These are phyloP conservation scores for Cerioporus squamosus DNA, from an alignment of 1,284 basidiomycete genomes.

Conservation along the genomic window DNA sequence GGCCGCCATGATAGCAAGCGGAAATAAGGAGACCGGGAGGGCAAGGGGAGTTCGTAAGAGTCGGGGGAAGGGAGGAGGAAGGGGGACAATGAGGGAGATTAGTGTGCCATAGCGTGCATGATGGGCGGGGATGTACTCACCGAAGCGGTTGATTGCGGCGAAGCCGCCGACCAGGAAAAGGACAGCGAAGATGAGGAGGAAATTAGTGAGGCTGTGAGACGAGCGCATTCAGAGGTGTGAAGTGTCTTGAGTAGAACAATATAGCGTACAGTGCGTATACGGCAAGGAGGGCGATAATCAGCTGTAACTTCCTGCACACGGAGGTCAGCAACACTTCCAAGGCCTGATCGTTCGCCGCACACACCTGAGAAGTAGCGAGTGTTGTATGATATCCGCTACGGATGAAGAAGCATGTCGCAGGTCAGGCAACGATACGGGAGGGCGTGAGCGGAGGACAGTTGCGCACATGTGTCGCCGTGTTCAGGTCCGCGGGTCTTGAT, in stretches of 20 bases:
- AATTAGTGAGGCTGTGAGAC: conserved; percentile 68
- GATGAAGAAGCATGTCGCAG: neutral
- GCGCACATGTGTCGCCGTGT: conserved; percentile 70
- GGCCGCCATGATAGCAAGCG: neutral
- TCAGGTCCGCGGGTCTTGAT: conserved; percentile 78
- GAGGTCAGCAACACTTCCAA: neutral
- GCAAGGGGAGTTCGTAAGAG: neutral
- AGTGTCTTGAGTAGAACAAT: too few species aligned
- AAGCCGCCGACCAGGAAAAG: conserved; percentile 94
- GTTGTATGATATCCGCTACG: conserved; percentile 91
- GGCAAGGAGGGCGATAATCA: conserved; percentile 81
- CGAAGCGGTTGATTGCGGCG: conserved; percentile 87
- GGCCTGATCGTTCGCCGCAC: neutral
- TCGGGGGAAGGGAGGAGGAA: neutral
- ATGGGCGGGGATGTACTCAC: conserved; percentile 50
- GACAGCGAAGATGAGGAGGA: conserved; percentile 81
- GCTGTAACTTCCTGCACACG: conserved; percentile 78
- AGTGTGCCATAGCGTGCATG: neutral
- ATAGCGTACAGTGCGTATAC: conserved; percentile 86
- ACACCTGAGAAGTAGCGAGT: conserved; percentile 88
- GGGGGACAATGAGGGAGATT: neutral
- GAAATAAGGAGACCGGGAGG: conserved; percentile 54
- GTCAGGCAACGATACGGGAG: conserved; percentile 2
- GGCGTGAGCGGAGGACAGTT: neutral
- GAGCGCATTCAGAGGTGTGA: too few species aligned